Percentiles rank a stretch among this genome's conserved stretches.
Evolutionary conservation across 192 early-diverging fungal genomes (phyloP).

Genomic region (Rhizoclosmatium globosum): DNA sequence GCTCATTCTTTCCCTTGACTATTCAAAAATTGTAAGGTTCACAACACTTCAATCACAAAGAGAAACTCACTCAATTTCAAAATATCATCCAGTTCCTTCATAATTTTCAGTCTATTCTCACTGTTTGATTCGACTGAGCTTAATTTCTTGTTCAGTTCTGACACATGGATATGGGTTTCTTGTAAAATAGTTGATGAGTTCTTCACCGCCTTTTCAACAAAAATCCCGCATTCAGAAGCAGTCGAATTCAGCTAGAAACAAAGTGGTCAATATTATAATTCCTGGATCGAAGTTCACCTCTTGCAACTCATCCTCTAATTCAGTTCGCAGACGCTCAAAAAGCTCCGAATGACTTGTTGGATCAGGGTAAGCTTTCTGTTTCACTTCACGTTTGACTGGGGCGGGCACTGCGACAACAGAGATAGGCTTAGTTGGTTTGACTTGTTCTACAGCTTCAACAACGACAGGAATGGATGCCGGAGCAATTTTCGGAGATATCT

Average conservation of each 20-base stretch:
- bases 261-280: not conserved
- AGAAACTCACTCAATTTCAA: slow-evolving; percentile 2
- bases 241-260: not conserved
- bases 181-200: slow-evolving; percentile 13
- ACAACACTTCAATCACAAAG: not conserved
- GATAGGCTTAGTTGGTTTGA: not conserved
- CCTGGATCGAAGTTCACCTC: slow-evolving; percentile 22
- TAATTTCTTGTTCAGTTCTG: slow-evolving; percentile 10
- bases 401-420: not conserved
- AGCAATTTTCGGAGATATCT: not conserved
- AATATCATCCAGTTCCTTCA: slow-evolving; percentile 1
- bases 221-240: slow-evolving; percentile 1
- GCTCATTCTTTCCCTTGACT: slow-evolving; percentile 27
- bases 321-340: slow-evolving; percentile 26
- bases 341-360: not conserved
- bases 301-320: slow-evolving; percentile 26
- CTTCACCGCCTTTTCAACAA: slow-evolving; percentile 10
- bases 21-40: slow-evolving; percentile 7
- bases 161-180: slow-evolving; percentile 16
- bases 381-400: slow-evolving; percentile 15
- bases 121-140: not conserved
- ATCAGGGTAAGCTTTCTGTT: not conserved
- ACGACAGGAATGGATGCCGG: not conserved
- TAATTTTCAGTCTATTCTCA: not conserved
- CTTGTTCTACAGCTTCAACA: not conserved